A percentile compares a stretch with the other conserved stretches of the same genome.
Conservation (phyloP, 768 basidiomycete species). For the Pleurotus platypus region DNA sequence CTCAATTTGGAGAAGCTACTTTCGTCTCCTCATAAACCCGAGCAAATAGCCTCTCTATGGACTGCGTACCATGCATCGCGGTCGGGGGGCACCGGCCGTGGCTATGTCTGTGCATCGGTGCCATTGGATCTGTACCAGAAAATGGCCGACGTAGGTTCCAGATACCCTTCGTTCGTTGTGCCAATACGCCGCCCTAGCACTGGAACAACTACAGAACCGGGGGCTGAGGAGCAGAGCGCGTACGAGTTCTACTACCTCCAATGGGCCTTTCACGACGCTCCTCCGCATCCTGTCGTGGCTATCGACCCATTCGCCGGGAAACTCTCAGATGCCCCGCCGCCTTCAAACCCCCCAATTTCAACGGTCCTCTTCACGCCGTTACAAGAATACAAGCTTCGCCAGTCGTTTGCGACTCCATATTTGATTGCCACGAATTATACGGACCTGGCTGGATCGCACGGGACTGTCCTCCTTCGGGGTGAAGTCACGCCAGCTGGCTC, state of each 20-base stretch:
- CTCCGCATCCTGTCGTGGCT: slow-evolving; percentile 49
- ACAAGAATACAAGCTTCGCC: slow-evolving; percentile 86
- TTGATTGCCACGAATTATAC: slow-evolving; percentile 90
- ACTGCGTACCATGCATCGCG: slow-evolving; percentile 83
- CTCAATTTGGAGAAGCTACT: slow-evolving; percentile 73
- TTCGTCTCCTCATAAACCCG: slow-evolving; percentile 62
- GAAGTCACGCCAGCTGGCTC: slow-evolving; percentile 72
- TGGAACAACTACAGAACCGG: slow-evolving; percentile 27
- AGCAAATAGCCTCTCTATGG: slow-evolving; percentile 83
- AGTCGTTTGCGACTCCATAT: slow-evolving; percentile 86
- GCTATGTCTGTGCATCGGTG: slow-evolving; percentile 81
- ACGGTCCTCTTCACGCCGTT: slow-evolving; percentile 92
- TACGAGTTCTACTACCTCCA: slow-evolving; percentile 86
- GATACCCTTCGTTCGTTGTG: slow-evolving; percentile 78
- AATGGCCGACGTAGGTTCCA: slow-evolving; percentile 60
- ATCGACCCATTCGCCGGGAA: slow-evolving; percentile 42
- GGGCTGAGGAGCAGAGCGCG: slow-evolving; percentile 32
- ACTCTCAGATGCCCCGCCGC: slow-evolving; percentile 17
- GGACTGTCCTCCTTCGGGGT: slow-evolving; percentile 82
- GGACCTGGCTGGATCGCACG: slow-evolving; percentile 78
- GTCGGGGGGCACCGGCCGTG: slow-evolving; percentile 76
- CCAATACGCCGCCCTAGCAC: slow-evolving; percentile 62
- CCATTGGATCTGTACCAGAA: slow-evolving; percentile 68
- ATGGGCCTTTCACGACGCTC: slow-evolving; percentile 82
- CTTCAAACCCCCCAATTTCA: slow-evolving; percentile 49